Percentiles rank a stretch among this genome's conserved stretches.
Evolutionary conservation across 2,329 filamentous ascomycete species (phyloP).

Genomic region (Lecanicillium sp.): DNA sequence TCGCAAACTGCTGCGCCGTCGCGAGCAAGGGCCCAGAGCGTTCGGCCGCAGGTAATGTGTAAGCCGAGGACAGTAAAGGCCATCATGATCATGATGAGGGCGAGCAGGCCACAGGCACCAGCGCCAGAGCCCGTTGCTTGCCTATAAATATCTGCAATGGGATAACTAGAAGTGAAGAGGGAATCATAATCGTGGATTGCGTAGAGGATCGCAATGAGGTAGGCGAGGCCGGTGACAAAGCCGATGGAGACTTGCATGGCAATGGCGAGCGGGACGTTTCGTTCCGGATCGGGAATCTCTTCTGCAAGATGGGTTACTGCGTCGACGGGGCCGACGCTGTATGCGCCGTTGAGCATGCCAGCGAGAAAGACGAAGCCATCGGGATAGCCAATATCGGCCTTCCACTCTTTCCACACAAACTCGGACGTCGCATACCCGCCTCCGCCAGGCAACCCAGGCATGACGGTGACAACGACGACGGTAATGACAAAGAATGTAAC

Average conservation of each 20-base stretch:
- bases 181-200: constrained; percentile 48
- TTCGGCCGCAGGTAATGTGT: constrained; percentile 30
- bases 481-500: constrained; percentile 36
- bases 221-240: constrained; percentile 43
- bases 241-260: constrained; percentile 40
- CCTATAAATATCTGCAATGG: constrained; percentile 58
- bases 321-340: constrained; percentile 51
- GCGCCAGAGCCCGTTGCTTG: constrained; percentile 45
- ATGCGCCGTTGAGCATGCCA: constrained; percentile 42
- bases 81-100: constrained; percentile 30
- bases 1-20: constrained; percentile 29
- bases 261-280: constrained; percentile 46
- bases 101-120: constrained; percentile 42
- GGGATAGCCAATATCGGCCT: not conserved
- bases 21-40: constrained; percentile 31
- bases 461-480: constrained; percentile 36
- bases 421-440: not conserved
- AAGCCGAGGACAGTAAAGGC: constrained; percentile 25
- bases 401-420: constrained; percentile 1
- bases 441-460: not conserved
- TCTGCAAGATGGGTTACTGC: constrained; percentile 48
- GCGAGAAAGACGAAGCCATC: constrained; percentile 1
- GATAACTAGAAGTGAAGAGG: constrained; percentile 42
- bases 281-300: constrained; percentile 33
- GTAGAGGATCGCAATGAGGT: constrained; percentile 48